Evolutionary conservation across 2,329 filamentous ascomycete species (phyloP).

Genomic region (Zymoseptoria tritici): DNA sequence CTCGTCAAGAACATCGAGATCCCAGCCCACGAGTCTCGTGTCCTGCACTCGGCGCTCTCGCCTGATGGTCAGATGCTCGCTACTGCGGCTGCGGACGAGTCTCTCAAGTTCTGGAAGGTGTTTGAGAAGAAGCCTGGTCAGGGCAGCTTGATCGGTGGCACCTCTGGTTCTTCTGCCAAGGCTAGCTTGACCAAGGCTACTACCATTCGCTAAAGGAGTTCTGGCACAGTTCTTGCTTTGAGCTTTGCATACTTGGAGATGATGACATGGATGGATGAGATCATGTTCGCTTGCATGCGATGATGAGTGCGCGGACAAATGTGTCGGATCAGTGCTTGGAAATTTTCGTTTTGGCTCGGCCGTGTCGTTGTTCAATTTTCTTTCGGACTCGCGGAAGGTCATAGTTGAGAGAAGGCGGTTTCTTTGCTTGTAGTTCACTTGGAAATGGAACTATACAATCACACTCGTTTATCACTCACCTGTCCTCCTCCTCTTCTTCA

Average conservation of each 20-base stretch:
- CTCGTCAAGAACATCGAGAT: constrained; percentile 97
- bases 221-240: not conserved
- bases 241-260: not conserved
- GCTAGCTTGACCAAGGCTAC: constrained; percentile 85
- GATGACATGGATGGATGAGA: not conserved
- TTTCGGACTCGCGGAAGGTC: not conserved
- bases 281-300: not conserved
- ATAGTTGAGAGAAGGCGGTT: not conserved
- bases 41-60: constrained; percentile 93
- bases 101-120: constrained; percentile 99
- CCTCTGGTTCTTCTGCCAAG: constrained; percentile 61
- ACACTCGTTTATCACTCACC: not conserved
- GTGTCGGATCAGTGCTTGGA: not conserved
- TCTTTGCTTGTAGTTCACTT: not conserved
- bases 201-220: constrained; percentile 46
- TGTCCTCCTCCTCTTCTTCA: not conserved
- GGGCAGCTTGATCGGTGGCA: constrained; percentile 55
- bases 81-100: constrained; percentile 92
- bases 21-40: constrained; percentile 90
- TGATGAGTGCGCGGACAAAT: not conserved
- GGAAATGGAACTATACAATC: not conserved
- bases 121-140: constrained; percentile 95
- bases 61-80: constrained; percentile 97
- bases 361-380: not conserved
- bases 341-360: not conserved